A percentile compares a stretch with the other conserved stretches of the same genome.
Evolutionary conservation across 257 asterid genomes (phyloP).

Genomic region (Euphrasia confusa): DNA sequence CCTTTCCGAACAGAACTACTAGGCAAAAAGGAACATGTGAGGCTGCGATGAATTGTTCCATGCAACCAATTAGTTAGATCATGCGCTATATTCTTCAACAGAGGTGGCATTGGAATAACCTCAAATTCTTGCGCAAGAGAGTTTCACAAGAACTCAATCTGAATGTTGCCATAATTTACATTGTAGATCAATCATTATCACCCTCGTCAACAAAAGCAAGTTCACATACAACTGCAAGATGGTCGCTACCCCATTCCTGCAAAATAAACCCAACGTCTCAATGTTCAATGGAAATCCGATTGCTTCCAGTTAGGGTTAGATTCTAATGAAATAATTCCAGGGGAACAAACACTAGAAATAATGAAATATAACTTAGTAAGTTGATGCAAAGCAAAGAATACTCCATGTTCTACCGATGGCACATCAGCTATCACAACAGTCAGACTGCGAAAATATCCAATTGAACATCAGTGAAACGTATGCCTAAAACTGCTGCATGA

Average conservation of each 20-base stretch:
- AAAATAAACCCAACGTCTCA: constrained; percentile 15
- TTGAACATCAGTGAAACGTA: neutral
- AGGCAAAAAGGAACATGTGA: neutral
- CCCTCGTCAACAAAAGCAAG: constrained; percentile 53
- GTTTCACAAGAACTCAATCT: neutral
- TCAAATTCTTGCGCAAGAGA: constrained; percentile 1
- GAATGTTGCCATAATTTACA: neutral
- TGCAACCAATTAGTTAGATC: neutral
- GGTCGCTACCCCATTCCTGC: constrained; percentile 95
- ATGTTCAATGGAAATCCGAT: constrained; percentile 6
- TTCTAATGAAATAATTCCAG: constrained; percentile 10
- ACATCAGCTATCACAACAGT: neutral
- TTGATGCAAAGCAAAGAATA: neutral
- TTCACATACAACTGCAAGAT: constrained; percentile 85
- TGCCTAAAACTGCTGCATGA: neutral
- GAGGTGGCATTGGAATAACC: neutral
- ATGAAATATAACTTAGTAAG: neutral
- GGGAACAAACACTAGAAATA: neutral
- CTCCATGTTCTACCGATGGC: neutral
- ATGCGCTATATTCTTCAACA: neutral
- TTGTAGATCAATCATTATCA: constrained; percentile 15
- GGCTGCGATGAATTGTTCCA: neutral
- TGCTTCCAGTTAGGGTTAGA: constrained; percentile 12
- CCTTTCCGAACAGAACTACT: neutral
- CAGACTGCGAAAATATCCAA: neutral